Conservation (phyloP, 1,284 basidiomycete genomes). For the Ganoderma multipileum region DNA sequence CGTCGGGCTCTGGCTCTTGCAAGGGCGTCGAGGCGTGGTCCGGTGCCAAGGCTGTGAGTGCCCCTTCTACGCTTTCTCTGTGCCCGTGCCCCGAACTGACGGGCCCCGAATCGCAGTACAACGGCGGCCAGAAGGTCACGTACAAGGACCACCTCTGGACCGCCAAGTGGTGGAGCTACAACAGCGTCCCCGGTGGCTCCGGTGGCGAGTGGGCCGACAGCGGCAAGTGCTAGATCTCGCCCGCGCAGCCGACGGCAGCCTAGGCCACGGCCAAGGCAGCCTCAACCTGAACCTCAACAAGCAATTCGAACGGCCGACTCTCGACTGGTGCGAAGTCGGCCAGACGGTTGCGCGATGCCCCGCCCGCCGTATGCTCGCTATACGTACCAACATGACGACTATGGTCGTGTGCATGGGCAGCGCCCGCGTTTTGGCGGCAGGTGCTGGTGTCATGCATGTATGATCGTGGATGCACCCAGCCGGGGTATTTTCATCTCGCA, state of each 20-base stretch:
- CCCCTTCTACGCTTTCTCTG: neutral
- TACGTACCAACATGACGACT: neutral
- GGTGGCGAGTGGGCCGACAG: conserved; percentile 49
- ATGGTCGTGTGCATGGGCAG: neutral
- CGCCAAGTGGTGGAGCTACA: conserved; percentile 63
- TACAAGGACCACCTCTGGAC: conserved; percentile 59
- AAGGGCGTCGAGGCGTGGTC: conserved; percentile 54
- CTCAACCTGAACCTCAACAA: too few species aligned
- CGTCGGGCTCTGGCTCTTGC: conserved; percentile 49
- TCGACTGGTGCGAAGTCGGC: neutral
- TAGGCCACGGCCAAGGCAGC: neutral
- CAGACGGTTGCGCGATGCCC: neutral
- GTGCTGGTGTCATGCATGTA: neutral
- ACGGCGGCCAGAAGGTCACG: conserved; percentile 50
- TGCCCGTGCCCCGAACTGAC: neutral
- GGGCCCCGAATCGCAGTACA: conserved; percentile 46
- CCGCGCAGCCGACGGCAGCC: conserved; percentile 18
- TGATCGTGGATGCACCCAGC: neutral
- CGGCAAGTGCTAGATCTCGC: conserved; percentile 42
- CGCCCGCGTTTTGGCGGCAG: neutral
- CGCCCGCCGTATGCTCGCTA: neutral
- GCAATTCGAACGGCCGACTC: neutral
- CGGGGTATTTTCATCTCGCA: neutral
- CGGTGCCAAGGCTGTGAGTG: conserved; percentile 49
- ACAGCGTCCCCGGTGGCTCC: conserved; percentile 50